These are phyloP conservation scores for Camelina sativa DNA, from an alignment of 345 rosid genomes.

Conservation along the genomic window DNA sequence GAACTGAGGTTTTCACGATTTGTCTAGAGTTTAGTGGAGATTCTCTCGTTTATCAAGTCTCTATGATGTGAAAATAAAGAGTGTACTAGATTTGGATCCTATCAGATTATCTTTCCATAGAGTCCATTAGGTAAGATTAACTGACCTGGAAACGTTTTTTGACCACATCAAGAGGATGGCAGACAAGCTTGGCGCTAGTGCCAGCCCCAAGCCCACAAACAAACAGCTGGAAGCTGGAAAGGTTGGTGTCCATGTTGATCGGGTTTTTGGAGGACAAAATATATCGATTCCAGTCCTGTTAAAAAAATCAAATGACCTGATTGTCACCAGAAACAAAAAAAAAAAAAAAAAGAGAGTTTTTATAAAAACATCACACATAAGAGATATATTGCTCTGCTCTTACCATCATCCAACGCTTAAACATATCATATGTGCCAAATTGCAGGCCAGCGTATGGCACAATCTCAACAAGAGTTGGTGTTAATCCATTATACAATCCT, in stretches of 20 bases:
- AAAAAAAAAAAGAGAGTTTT: not conserved
- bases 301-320: slow-evolving; percentile 20
- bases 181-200: slow-evolving; percentile 97
- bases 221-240: slow-evolving; percentile 83
- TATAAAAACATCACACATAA: not conserved
- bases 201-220: slow-evolving; percentile 92
- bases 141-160: slow-evolving; percentile 97
- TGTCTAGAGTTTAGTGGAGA: not conserved
- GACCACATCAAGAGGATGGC: slow-evolving; percentile 98
- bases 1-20: too few relatives aligned
- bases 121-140: slow-evolving; percentile 6
- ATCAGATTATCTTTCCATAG: slow-evolving; percentile 10
- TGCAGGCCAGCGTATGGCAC: slow-evolving; percentile 98
- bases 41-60: not conserved
- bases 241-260: slow-evolving; percentile 46
- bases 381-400: not conserved
- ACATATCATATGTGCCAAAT: slow-evolving; percentile 92
- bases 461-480: slow-evolving; percentile 93
- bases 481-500: slow-evolving; percentile 91
- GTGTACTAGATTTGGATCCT: not conserved
- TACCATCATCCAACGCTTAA: slow-evolving; percentile 93
- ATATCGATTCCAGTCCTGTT: slow-evolving; percentile 72
- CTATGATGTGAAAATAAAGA: not conserved
- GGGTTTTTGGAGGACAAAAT: slow-evolving; percentile 49
- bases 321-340: not conserved